Conservation (phyloP, 768 basidiomycete genomes). For the Collybia nuda region DNA sequence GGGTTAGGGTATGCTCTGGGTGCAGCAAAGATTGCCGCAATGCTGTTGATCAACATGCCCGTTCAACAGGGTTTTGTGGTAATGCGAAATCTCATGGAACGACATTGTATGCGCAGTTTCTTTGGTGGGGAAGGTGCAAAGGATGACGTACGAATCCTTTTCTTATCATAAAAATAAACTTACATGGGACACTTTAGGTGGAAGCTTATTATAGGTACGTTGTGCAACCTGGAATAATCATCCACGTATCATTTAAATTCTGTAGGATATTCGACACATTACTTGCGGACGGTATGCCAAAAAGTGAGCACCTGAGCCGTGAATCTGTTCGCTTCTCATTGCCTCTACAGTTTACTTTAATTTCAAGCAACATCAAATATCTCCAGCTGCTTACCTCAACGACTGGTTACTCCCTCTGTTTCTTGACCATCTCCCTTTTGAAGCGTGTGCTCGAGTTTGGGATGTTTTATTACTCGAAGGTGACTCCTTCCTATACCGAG, state of each 20-base stretch:
- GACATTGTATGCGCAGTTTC: constrained; percentile 84
- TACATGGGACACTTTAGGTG: constrained; percentile 49
- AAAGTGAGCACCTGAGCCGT: constrained; percentile 51
- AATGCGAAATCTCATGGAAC: constrained; percentile 82
- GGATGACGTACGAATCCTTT: constrained; percentile 65
- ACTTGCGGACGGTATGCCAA: constrained; percentile 91
- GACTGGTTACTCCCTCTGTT: constrained; percentile 85
- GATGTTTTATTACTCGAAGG: constrained; percentile 87
- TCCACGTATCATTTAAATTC: constrained; percentile 1
- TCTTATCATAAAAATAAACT: constrained; percentile 1
- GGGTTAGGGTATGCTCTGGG: constrained; percentile 74
- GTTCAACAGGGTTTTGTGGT: constrained; percentile 73
- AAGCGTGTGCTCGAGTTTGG: constrained; percentile 87
- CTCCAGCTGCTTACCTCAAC: constrained; percentile 78
- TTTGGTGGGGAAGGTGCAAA: constrained; percentile 69
- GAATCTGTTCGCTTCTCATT: background rate
- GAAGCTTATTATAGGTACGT: constrained; percentile 87
- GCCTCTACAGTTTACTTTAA: constrained; percentile 77
- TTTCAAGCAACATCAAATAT: constrained; percentile 91
- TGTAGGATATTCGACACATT: constrained; percentile 88
- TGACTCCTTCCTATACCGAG: constrained; percentile 86
- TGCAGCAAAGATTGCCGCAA: constrained; percentile 75
- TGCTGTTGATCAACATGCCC: constrained; percentile 85
- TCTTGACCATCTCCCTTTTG: constrained; percentile 85
- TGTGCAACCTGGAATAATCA: constrained; percentile 1